Evolutionary conservation across 768 basidiomycete genomes (phyloP), one percentile per base, ranked within the genome.

Genomic region (Tephrocybe sp.): DNA sequence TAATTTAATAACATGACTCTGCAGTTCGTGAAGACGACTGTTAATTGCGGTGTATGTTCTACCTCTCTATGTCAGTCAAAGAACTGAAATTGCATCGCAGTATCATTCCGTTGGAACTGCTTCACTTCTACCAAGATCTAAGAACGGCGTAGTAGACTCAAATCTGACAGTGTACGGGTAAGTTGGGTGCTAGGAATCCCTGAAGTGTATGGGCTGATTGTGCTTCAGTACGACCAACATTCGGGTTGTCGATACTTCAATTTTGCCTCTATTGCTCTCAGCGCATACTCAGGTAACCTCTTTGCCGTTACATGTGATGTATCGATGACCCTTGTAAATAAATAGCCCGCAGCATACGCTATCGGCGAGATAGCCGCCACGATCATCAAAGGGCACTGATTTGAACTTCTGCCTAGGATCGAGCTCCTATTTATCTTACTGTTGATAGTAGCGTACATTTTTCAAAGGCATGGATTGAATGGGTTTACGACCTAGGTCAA

Each of bases 181-280:
- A 36, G 58, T 52, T 28, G 2, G 15, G n/a, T 50, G 4, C 15
- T 30, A 24, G 12, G 15, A 28, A 17, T 18, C 50, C 14, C 10
- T 34, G 8, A 26, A 11, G 28, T 0, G 11, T 21, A 37, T 11
- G 34, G 10, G 20, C 41, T 51, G 21, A 45, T 36, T 44, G 25
- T n/a, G 57, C 0, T 67, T 64, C 54, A 76, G 76, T 12, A 76
- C 75, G 1, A 58, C 52, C 15, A 80, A 80, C 51, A 38, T 80
- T 20, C 74, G 79, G 9, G 75, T 81, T 18, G 75, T 67, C 11
- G 79, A 80, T 55, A 42, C 69, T 3, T 77, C 75, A 2, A 59
- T 79, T 37, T 33, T 76, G 11, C 76, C 78, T 2, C 54, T 76
- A 25, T 69, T 70, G 12, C 54, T 74, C 39, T 68, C 70, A 3